Conservation (phyloP, 2,329 filamentous ascomycete genomes). For the Cordyceps javanica region DNA sequence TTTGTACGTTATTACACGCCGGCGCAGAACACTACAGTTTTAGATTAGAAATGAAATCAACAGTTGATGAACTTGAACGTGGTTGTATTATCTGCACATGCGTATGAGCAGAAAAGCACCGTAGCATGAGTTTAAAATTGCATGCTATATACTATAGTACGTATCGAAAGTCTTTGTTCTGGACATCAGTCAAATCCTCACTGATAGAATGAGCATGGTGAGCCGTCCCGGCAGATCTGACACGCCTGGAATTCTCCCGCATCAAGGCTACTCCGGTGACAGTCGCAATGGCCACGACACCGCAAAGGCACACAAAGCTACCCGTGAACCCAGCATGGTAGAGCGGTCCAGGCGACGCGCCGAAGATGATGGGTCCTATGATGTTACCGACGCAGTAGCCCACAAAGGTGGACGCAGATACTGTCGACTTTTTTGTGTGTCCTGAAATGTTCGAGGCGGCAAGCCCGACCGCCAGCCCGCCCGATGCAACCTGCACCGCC, state of each 20-base stretch:
- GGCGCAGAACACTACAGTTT: background rate
- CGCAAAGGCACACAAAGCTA: constrained; percentile 33
- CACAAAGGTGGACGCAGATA: constrained; percentile 14
- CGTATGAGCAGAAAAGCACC: background rate
- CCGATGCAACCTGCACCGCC: constrained; percentile 4
- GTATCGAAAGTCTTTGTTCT: constrained; percentile 1
- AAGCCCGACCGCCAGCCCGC: constrained; percentile 4
- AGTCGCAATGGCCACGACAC: background rate
- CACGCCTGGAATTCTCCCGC: background rate
- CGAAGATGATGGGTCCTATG: constrained; percentile 30
- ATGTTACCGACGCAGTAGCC: constrained; percentile 38
- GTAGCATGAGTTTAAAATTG: background rate
- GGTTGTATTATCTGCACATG: too few species aligned
- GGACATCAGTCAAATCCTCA: background rate
- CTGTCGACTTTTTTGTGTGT: constrained; percentile 10
- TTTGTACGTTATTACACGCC: background rate
- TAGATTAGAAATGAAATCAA: background rate
- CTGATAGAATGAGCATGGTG: background rate
- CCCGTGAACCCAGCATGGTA: constrained; percentile 45
- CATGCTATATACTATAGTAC: background rate
- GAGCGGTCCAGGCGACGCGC: constrained; percentile 35
- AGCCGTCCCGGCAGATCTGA: background rate
- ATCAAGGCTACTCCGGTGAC: background rate
- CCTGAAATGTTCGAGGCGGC: constrained; percentile 5
- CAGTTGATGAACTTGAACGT: too few species aligned